A percentile compares a stretch with the other conserved stretches of the same genome.
Conservation (phyloP, 2,329 filamentous ascomycete species). For the Thermoascus crustaceus region DNA sequence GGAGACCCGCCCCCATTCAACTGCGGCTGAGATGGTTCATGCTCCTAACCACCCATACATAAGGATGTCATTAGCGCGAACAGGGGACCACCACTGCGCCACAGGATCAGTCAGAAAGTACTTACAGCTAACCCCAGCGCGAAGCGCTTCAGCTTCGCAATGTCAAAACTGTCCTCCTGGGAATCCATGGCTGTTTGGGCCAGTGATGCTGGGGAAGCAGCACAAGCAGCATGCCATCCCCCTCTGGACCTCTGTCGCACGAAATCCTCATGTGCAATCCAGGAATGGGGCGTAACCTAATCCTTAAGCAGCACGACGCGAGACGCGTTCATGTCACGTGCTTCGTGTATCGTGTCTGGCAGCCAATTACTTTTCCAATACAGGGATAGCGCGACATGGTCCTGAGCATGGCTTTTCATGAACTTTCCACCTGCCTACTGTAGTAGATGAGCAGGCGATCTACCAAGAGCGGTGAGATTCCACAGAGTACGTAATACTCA, state of each 20-base stretch:
- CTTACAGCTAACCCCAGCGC: slow-evolving; percentile 32
- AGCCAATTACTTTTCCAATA: no score
- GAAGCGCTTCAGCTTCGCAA: slow-evolving; percentile 32
- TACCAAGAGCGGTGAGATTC: no score
- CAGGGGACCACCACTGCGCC: slow-evolving; percentile 19
- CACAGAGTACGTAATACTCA: no score
- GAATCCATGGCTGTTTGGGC: slow-evolving; percentile 24
- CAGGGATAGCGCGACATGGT: no score
- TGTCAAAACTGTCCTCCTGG: slow-evolving; percentile 34
- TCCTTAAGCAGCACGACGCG: not conserved
- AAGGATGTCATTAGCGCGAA: slow-evolving; percentile 17
- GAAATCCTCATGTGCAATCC: not conserved
- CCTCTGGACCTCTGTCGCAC: not conserved
- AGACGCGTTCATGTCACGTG: slow-evolving; percentile 4
- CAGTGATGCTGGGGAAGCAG: not conserved
- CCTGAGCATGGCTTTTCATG: no score
- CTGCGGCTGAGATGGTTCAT: slow-evolving; percentile 20
- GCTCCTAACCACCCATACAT: slow-evolving; percentile 18
- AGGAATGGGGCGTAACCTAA: not conserved
- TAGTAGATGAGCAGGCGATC: no score
- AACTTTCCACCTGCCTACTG: no score
- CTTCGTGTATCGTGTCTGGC: slow-evolving; percentile 1
- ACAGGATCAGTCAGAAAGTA: slow-evolving; percentile 14
- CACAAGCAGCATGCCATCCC: not conserved
- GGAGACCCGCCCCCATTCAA: slow-evolving; percentile 8